Conservation (phyloP, 164 flowering plant species). For the Sedum album region DNA sequence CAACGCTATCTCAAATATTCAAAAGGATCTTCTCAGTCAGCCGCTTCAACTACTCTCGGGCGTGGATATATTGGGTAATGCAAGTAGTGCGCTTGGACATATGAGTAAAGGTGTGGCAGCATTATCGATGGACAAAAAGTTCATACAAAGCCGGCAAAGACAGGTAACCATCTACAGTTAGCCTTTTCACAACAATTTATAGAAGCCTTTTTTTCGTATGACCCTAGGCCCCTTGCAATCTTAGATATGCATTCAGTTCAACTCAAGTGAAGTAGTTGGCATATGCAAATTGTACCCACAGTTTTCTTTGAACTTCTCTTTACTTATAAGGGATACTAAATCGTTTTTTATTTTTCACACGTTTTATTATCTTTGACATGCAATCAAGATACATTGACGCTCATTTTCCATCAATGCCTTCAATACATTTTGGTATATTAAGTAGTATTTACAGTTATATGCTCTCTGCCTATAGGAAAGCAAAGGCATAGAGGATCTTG, state of each 20-base stretch:
- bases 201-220: not conserved
- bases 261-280: not conserved
- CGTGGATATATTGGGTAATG: conserved; percentile 97
- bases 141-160: conserved; percentile 89
- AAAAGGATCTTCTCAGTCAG: conserved; percentile 90
- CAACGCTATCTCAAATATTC: conserved; percentile 63
- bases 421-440: not conserved
- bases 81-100: conserved; percentile 99
- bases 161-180: conserved; percentile 41
- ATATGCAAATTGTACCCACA: not conserved
- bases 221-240: not conserved
- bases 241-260: not conserved
- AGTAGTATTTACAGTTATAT: not conserved
- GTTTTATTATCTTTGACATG: not conserved
- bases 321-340: not conserved
- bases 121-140: conserved; percentile 95
- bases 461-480: conserved; percentile 41
- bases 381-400: not conserved
- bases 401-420: not conserved
- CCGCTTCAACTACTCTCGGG: conserved; percentile 97
- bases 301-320: not conserved
- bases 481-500: conserved; percentile 85
- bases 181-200: not conserved
- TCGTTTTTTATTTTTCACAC: not conserved
- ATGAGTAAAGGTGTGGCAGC: conserved; percentile 99